Percentiles rank a stretch among this genome's conserved stretches.
These are phyloP conservation scores for Fusarium virguliforme DNA, from an alignment of 2,329 filamentous ascomycete species.

Conservation along the genomic window DNA sequence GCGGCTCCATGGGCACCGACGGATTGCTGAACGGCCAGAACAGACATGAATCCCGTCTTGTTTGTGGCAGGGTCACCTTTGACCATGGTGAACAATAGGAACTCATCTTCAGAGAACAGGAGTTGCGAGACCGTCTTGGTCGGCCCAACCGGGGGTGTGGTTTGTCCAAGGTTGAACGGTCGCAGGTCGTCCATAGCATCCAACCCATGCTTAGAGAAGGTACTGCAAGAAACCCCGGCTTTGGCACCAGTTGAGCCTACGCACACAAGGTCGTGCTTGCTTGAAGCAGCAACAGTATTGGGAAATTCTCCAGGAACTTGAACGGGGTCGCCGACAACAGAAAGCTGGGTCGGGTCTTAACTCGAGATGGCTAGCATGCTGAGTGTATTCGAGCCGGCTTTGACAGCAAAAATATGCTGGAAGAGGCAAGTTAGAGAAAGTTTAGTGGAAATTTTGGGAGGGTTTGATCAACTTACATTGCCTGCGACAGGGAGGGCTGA, in stretches of 20 bases:
- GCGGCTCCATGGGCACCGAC: not conserved
- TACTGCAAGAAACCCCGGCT: constrained; percentile 63
- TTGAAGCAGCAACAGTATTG: constrained; percentile 66
- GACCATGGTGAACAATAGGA: constrained; percentile 69
- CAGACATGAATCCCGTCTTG: constrained; percentile 71
- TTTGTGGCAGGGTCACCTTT: constrained; percentile 72
- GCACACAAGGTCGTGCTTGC: constrained; percentile 61
- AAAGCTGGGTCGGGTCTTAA: constrained; percentile 62
- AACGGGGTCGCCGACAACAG: constrained; percentile 61
- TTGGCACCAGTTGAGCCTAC: constrained; percentile 63
- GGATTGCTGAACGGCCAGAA: constrained; percentile 61
- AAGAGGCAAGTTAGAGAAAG: not conserved
- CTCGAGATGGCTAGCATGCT: constrained; percentile 65
- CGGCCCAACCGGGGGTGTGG: constrained; percentile 72
- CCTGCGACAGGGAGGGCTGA: constrained; percentile 66
- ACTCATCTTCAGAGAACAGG: constrained; percentile 72
- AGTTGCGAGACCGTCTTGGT: constrained; percentile 73
- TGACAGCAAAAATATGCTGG: constrained; percentile 69
- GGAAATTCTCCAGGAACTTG: constrained; percentile 68
- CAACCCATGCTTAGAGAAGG: constrained; percentile 59
- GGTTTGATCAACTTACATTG: constrained; percentile 58
- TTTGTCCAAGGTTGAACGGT: constrained; percentile 67
- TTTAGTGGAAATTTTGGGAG: too few species aligned
- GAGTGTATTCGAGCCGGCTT: constrained; percentile 68
- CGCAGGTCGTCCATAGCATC: constrained; percentile 63